Base-by-base conservation (phyloP, 2,329 filamentous ascomycete species). In the Aureobasidium leucospermi region DNA sequence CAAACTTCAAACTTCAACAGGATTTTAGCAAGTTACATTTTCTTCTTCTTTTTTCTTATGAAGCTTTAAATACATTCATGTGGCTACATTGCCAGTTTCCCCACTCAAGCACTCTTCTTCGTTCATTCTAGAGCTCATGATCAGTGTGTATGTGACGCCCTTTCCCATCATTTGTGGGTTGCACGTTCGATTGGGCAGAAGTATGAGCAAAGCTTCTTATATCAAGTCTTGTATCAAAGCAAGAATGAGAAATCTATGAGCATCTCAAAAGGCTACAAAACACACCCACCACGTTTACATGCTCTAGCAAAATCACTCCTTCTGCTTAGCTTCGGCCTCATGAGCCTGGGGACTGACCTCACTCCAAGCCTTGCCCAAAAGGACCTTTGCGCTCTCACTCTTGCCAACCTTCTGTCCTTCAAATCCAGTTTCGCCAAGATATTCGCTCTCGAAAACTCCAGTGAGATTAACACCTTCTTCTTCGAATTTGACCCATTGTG, bases 371-470 rank as follows among this genome's bases (percentile, higher is more conserved):
- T 34, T 47, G 1, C 55, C 55, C 23, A 48, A n/a, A 5, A 16
- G 8, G 9, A 29, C 34, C 6, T 36, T 34, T 1, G 16, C 19
- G 7, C 4, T 28, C 3, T 48, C 55, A 1, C 16, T 43, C 11
- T 47, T 39, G 6, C 19, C 34, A 9, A 41, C 11, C 3, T 58
- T 58, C 2, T 45, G 16, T 2, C 42, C 55, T 13, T 58, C 42
- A 2, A 58, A 48, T 15, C 38, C 55, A 34, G 31, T 48, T 23
- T 58, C 55, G 10, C 55, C 55, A 34, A 58, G 10, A 32, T 47
- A 58, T 15, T 58, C 55, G 28, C 43, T 31, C 43, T 58, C 42
- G 36, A 58, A 58, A 4, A 58, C 55, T 3, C 55, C 55, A 39
- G 32, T 39, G 23, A 58, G n/a, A 11, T 31, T 34, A 1, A 47